Base-by-base conservation (phyloP, 495 filamentous ascomycete species). In the Extremus antarcticus region DNA sequence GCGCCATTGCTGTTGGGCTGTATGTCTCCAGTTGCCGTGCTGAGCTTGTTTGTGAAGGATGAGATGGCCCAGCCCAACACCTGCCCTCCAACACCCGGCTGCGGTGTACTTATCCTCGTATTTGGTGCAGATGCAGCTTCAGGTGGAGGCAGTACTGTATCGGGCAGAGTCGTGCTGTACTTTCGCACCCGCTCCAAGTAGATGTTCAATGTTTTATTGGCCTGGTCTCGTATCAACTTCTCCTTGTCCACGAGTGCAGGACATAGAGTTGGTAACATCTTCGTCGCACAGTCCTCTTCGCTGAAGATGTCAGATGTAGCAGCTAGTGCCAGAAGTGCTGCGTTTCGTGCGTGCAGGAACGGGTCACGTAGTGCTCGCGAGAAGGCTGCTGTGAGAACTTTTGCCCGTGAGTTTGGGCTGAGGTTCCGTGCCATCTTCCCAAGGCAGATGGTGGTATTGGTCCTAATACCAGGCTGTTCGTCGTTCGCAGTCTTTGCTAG, bases 61-160 rank as follows among this genome's bases (percentile, higher is more conserved):
- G 92, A 95, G 45, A 98, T 95, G 0, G 92, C 92, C 92, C 92
- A 98, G 41, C 94, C 92, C 3, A 91, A 81, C 94, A 91, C 96
- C 50, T 53, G 50, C 7, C 24, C 25, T 21, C 58, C 57, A 2
- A 39, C 22, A 82, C 85, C 81, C 51, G 75, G 80, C 11, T 85
- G 83, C 3, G 81, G 77, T 1, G 87, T 92, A 54, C 83, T 84
- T 73, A 94, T 90, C 20, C 87, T 79, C 2, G 86, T 81, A 21
- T 62, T 61, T 1, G 68, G 35, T 2, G 61, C 70, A 25, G 71
- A 70, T 65, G 74, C 17, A 47, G 70, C 55, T 43, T 66, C 56
- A 11, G 68, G 56, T 20, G 63, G 59, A 1, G 76, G 80, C 0
- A 92, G 67, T 1, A 74, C 82, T 1, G 82, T 86, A 32, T 96